phyloP scores from a whole-genome alignment of 2,329 filamentous ascomycete genomes.

The Helotiales sp. region DNA sequence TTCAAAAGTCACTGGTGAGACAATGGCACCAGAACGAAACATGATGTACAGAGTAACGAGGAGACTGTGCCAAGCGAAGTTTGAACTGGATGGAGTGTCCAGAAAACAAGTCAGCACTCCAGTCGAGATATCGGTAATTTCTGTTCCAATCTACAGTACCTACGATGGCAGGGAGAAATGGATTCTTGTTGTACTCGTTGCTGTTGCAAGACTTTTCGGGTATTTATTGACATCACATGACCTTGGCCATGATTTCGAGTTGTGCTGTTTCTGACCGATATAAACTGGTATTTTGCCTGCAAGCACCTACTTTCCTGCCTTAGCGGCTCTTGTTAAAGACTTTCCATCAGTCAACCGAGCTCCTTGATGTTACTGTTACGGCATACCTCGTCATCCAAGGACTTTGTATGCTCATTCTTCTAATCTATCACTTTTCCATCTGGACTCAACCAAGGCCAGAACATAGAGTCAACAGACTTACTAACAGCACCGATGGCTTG shows the following conservation, averaged over 20 bases:
- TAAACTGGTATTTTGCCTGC: not conserved
- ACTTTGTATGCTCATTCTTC: not conserved
- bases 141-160: not conserved
- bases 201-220: slow-evolving; percentile 1
- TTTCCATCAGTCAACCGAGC: not conserved
- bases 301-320: not conserved
- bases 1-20: too few species aligned
- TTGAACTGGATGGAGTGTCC: not conserved
- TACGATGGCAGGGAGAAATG: not conserved
- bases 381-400: slow-evolving; percentile 2
- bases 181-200: not conserved
- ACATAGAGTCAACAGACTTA: not conserved
- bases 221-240: not conserved
- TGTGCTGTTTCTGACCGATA: not conserved
- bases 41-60: not conserved
- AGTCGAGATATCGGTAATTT: not conserved
- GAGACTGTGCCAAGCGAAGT: not conserved
- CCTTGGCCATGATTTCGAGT: not conserved
- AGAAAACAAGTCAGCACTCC: not conserved
- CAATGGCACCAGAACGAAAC: not conserved
- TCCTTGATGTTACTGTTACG: slow-evolving; percentile 1
- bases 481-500: not conserved
- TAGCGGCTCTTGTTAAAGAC: not conserved
- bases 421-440: not conserved
- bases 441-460: not conserved